Evolutionary conservation across 2,329 filamentous ascomycete species (phyloP).

Genomic region (Colletotrichum cordylinicola): DNA sequence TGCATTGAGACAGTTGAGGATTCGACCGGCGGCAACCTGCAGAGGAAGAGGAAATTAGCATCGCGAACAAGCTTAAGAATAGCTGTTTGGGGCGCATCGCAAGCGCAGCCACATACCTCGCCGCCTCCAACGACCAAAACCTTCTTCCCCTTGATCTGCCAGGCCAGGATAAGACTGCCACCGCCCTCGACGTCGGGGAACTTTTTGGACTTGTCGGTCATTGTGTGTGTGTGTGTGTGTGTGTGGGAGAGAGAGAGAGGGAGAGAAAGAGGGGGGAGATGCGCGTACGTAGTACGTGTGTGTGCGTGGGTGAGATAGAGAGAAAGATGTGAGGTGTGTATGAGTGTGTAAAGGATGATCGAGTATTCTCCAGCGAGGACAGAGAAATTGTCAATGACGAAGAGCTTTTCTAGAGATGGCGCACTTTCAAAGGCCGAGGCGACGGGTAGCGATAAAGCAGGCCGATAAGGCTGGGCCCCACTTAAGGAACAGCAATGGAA

Average conservation of each 20-base stretch:
- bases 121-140: constrained; percentile 95
- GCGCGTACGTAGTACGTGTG: not conserved
- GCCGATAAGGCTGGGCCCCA: constrained; percentile 5
- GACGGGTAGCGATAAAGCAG: constrained; percentile 1
- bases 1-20: constrained; percentile 92
- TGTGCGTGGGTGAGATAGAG: not conserved
- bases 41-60: not conserved
- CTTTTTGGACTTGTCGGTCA: constrained; percentile 35
- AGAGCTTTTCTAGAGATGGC: constrained; percentile 2
- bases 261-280: not conserved
- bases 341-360: not conserved
- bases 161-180: constrained; percentile 92
- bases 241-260: not conserved
- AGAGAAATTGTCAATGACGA: not conserved
- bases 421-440: not conserved
- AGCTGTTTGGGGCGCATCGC: not conserved
- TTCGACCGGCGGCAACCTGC: constrained; percentile 93
- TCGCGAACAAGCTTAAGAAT: not conserved
- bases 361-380: not conserved
- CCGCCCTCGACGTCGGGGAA: constrained; percentile 88
- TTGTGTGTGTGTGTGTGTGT: not conserved
- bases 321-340: not conserved
- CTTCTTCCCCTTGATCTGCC: constrained; percentile 89
- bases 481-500: not conserved
- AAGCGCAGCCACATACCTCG: constrained; percentile 67